A percentile compares a stretch with the other conserved stretches of the same genome.
Conservation (phyloP, 1,139 yeast genomes). For the Zhuliangozyma blackwelliae region DNA sequence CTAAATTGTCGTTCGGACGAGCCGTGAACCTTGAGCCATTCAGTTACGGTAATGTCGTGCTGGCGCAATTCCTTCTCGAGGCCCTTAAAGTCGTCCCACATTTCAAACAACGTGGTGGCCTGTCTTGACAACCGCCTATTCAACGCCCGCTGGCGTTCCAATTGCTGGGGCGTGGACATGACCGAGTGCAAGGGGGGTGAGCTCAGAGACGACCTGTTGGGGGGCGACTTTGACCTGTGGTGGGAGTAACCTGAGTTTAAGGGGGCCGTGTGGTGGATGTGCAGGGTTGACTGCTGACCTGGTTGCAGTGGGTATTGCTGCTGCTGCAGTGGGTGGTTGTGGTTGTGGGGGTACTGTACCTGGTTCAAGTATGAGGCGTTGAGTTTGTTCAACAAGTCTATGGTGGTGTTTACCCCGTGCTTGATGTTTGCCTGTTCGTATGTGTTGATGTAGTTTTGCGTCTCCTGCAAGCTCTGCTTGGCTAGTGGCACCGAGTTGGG, state of each 20-base stretch:
- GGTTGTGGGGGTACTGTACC: conserved; percentile 2
- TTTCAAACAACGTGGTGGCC: conserved; percentile 30
- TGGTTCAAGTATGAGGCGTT: conserved; percentile 3
- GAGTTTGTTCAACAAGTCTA: conserved; percentile 15
- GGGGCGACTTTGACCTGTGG: not conserved
- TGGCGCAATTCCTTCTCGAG: conserved; percentile 25
- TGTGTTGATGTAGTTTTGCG: conserved; percentile 12
- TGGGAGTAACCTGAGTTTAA: not conserved
- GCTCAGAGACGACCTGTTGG: not conserved
- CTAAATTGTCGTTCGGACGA: conserved; percentile 32
- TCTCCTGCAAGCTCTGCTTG: conserved; percentile 17
- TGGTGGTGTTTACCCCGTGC: conserved; percentile 15
- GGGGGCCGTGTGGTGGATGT: not conserved
- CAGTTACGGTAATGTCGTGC: conserved; percentile 28
- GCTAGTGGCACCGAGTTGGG: conserved; percentile 15
- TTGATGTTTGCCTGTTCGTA: conserved; percentile 13
- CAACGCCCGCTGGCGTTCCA: conserved; percentile 20
- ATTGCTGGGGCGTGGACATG: conserved; percentile 7
- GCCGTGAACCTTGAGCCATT: conserved; percentile 35
- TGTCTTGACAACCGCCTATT: conserved; percentile 28
- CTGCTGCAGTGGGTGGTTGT: not conserved
- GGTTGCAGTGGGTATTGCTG: not conserved
- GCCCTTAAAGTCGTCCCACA: conserved; percentile 39
- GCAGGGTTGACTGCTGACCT: not conserved
- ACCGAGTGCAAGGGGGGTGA: not conserved